These are phyloP conservation scores for Microdochium nivale DNA, from an alignment of 2,329 filamentous ascomycete species.

Conservation along the genomic window DNA sequence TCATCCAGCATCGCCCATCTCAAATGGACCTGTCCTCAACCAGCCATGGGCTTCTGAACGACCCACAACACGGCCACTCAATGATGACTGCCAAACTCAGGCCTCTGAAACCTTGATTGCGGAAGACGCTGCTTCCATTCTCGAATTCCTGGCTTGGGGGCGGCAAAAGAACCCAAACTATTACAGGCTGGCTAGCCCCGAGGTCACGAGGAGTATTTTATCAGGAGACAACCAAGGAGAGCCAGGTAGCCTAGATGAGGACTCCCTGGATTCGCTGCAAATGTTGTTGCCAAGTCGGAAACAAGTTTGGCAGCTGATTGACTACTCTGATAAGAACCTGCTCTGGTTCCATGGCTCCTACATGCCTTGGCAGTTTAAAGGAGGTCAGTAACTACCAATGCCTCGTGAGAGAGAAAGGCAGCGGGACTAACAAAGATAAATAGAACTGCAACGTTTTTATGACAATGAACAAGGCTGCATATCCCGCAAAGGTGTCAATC, in stretches of 20 bases:
- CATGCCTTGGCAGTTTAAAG: constrained; percentile 22
- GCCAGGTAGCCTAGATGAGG: constrained; percentile 6
- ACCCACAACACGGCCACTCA: constrained; percentile 13
- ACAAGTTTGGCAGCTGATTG: constrained; percentile 11
- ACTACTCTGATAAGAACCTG: constrained; percentile 12
- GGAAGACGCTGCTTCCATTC: constrained; percentile 33
- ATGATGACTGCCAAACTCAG: constrained; percentile 2
- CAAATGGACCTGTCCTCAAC: constrained; percentile 5
- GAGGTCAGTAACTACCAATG: not conserved
- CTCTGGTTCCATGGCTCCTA: constrained; percentile 17
- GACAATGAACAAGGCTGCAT: constrained; percentile 22
- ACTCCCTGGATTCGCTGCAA: constrained; percentile 9
- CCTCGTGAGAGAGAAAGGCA: too few relatives aligned
- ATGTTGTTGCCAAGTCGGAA: constrained; percentile 10
- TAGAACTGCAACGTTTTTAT: constrained; percentile 27
- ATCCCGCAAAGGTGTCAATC: constrained; percentile 19
- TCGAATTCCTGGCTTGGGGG: constrained; percentile 40
- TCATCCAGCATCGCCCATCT: constrained; percentile 1
- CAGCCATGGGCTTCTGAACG: not conserved
- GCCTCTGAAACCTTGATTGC: constrained; percentile 2
- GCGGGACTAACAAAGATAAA: too few relatives aligned
- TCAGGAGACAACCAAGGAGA: constrained; percentile 2
- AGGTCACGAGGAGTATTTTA: constrained; percentile 6
- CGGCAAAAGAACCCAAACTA: constrained; percentile 28
- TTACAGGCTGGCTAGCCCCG: constrained; percentile 11